Percentiles rank a stretch among this genome's conserved stretches.
Evolutionary conservation across 345 rosid genomes (phyloP).

Genomic region (Murraya paniculata): DNA sequence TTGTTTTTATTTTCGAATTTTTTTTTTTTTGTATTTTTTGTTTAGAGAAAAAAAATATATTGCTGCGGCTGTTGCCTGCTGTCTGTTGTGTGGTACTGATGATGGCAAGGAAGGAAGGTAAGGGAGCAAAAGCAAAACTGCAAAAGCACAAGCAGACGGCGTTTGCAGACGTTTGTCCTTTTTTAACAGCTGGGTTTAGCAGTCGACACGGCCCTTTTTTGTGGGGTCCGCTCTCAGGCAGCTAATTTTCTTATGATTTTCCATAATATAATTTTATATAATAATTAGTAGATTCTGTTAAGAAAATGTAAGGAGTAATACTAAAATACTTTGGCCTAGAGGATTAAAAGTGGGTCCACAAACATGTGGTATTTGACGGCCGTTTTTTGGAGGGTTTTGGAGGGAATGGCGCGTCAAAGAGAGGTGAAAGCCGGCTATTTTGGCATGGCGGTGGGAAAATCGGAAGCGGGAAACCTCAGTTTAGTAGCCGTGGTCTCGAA

Average conservation of each 20-base stretch:
- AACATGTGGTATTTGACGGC: not conserved
- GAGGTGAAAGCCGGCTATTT: not conserved
- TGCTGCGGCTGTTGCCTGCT: not conserved
- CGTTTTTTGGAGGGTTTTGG: constrained; percentile 7
- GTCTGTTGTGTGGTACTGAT: not conserved
- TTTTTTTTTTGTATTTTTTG: not conserved
- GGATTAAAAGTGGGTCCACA: not conserved
- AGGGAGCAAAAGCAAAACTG: constrained; percentile 8
- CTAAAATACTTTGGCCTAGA: not conserved
- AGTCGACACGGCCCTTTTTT: constrained; percentile 28
- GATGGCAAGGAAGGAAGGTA: not conserved
- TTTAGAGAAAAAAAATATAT: not conserved
- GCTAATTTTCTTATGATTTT: not conserved
- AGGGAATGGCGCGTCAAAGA: constrained; percentile 4
- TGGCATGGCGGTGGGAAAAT: not conserved
- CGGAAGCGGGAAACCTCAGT: constrained; percentile 6
- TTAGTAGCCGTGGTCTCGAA: constrained; percentile 4
- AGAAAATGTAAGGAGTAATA: not conserved
- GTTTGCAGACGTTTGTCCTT: constrained; percentile 25
- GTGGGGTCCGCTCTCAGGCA: constrained; percentile 19
- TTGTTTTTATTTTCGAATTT: not conserved
- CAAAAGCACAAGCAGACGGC: constrained; percentile 18
- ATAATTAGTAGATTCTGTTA: no score
- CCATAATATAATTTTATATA: no score
- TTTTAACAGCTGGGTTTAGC: constrained; percentile 19